These are phyloP conservation scores for Vitellaria paradoxa DNA, from an alignment of 179 eudicot genomes.

Conservation along the genomic window DNA sequence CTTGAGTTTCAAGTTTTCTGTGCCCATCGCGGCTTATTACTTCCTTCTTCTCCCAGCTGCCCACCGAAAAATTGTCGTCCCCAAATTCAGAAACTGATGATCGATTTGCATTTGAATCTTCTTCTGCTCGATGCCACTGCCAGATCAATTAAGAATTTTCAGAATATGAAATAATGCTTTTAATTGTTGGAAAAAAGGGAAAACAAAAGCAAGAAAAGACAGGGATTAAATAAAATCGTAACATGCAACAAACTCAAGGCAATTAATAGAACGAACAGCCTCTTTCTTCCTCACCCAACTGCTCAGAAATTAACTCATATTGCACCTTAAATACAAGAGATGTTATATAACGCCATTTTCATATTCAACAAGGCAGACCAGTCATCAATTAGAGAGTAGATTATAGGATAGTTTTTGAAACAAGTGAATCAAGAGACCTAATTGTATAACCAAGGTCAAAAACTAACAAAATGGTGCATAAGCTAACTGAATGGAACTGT, in stretches of 20 bases:
- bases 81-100: conserved; percentile 58
- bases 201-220: neutral
- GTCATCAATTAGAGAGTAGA: neutral
- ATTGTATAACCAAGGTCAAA: too few species aligned
- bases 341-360: neutral
- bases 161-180: neutral
- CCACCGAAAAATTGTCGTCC: conserved; percentile 63
- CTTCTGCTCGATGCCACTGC: conserved; percentile 36
- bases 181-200: neutral
- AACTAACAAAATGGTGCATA: too few species aligned
- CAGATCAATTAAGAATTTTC: conserved; percentile 13
- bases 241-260: neutral
- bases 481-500: too few species aligned
- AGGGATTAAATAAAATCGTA: neutral
- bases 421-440: conserved; percentile 4
- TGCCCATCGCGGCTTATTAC: conserved; percentile 62
- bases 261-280: neutral
- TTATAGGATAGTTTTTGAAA: neutral
- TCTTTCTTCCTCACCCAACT: neutral
- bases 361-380: neutral
- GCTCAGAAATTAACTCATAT: neutral
- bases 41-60: conserved; percentile 69
- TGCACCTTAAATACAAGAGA: neutral
- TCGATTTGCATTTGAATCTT: conserved; percentile 33
- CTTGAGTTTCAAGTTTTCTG: conserved; percentile 54